phyloP scores from a whole-genome alignment of 2,329 filamentous ascomycete genomes.

The Exophiala phaeomuriformis region DNA sequence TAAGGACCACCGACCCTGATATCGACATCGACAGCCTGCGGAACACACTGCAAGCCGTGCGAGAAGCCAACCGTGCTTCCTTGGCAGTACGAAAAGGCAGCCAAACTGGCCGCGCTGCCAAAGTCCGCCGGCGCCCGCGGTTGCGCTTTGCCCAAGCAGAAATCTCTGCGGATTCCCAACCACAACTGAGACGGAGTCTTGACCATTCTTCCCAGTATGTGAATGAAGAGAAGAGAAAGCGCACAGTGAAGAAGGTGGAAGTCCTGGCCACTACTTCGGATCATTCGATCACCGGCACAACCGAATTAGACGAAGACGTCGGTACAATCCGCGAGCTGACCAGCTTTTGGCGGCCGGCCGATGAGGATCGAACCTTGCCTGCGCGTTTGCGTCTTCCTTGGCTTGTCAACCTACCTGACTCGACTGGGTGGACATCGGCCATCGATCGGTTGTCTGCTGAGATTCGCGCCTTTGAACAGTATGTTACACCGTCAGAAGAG shows the following conservation, averaged over 20 bases:
- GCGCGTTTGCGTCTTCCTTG: slow-evolving; percentile 14
- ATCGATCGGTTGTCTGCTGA: slow-evolving; percentile 37
- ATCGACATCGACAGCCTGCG: slow-evolving; percentile 29
- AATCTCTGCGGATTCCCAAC: neutral
- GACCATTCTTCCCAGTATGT: neutral
- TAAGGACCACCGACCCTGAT: slow-evolving; percentile 10
- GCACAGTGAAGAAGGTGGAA: neutral
- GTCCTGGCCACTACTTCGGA: neutral
- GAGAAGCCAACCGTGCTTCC: slow-evolving; percentile 29
- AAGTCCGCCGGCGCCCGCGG: neutral
- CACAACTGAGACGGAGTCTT: neutral
- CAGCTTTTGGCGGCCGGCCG: slow-evolving; percentile 15
- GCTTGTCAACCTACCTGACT: slow-evolving; percentile 4
- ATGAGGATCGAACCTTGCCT: neutral
- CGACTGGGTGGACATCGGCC: slow-evolving; percentile 1
- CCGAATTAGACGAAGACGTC: slow-evolving; percentile 1
- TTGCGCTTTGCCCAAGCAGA: neutral
- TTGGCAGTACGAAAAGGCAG: slow-evolving; percentile 25
- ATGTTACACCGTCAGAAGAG: slow-evolving; percentile 37
- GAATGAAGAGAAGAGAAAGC: neutral
- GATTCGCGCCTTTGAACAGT: slow-evolving; percentile 41
- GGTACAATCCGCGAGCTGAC: slow-evolving; percentile 12
- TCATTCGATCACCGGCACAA: neutral
- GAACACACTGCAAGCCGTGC: slow-evolving; percentile 33
- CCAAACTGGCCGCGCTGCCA: neutral